Base-by-base conservation (phyloP, 345 rosid species). In the Syzygium jambos region DNA sequence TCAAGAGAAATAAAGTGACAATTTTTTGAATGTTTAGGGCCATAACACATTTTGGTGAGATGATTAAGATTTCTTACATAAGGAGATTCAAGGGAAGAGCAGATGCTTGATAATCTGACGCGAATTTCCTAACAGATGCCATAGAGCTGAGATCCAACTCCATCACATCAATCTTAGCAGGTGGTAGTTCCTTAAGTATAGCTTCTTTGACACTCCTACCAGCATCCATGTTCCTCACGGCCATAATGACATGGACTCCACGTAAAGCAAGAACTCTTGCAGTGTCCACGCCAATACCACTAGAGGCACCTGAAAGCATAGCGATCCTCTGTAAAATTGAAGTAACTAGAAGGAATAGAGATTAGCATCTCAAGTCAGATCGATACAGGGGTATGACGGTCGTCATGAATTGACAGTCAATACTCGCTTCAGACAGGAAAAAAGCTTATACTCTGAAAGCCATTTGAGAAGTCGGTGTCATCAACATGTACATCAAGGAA, bases 131-230 rank as follows among this genome's bases (percentile, higher is more conserved):
- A 25, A 95, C 89, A 7, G 98, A 96, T 85, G 88, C 93, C 92
- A 95, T 86, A 25, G 98, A 94, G 89, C 98, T 91, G 86, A 96
- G 96, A 91, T 96, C 98, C 92, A 95, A 89, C 89, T 96, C 94
- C 95, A 93, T 93, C 52, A 89, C 93, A 86, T 95, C 95, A 84
- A 95, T 90, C 89, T 93, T 93, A 84, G 95, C 96, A 19, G 86
- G 52, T 43, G 95, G 93, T n/a, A 88, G 86, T 89, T 92, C 90
- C 91, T 94, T 93, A 25, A 92, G 84, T 56, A 95, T 96, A 84
- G 92, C 90, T 84, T 90, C 98, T 89, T 90, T 94, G 73, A 93
- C 93, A 87, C 89, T 87, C 82, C 87, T 89, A 77, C 94, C 96
- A 54, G 95, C 92, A 84, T 89, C 91, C 89, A 90, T 84, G 85